phyloP scores from a whole-genome alignment of 371 early-diverging fungal species.

The Mucor irregularis region DNA sequence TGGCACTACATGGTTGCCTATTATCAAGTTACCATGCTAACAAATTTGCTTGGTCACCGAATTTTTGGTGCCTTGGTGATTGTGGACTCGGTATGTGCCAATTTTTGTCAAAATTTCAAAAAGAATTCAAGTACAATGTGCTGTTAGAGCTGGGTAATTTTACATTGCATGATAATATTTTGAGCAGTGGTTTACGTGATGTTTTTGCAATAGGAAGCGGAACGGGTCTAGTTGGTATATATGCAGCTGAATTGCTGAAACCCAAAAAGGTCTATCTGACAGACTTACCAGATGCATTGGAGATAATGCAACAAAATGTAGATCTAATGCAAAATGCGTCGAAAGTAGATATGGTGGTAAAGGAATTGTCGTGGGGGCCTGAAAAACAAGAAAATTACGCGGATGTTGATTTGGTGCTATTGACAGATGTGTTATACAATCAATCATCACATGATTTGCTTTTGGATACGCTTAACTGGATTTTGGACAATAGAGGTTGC shows the following conservation, averaged over 20 bases:
- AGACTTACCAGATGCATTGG: slow-evolving; percentile 41
- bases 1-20: no score
- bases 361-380: slow-evolving; percentile 37
- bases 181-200: background rate
- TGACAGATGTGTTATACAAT: slow-evolving; percentile 51
- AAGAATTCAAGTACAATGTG: slow-evolving; percentile 5
- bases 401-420: slow-evolving; percentile 32
- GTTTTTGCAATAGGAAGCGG: slow-evolving; percentile 36
- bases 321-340: slow-evolving; percentile 1
- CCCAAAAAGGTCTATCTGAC: slow-evolving; percentile 35
- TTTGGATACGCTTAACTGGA: slow-evolving; percentile 35
- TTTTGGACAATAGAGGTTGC: slow-evolving; percentile 16
- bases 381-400: slow-evolving; percentile 3
- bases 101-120: slow-evolving; percentile 10
- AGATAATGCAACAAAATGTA: slow-evolving; percentile 37
- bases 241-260: slow-evolving; percentile 29
- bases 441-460: slow-evolving; percentile 40
- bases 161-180: background rate
- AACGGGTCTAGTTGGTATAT: slow-evolving; percentile 49
- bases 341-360: slow-evolving; percentile 12
- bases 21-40: no score
- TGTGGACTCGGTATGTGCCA: slow-evolving; percentile 44
- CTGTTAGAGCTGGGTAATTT: slow-evolving; percentile 34
- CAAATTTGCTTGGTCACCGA: no score
- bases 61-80: no score